These are phyloP conservation scores for Aspergillus amoenus DNA, from an alignment of 2,329 filamentous ascomycete genomes.

Conservation along the genomic window DNA sequence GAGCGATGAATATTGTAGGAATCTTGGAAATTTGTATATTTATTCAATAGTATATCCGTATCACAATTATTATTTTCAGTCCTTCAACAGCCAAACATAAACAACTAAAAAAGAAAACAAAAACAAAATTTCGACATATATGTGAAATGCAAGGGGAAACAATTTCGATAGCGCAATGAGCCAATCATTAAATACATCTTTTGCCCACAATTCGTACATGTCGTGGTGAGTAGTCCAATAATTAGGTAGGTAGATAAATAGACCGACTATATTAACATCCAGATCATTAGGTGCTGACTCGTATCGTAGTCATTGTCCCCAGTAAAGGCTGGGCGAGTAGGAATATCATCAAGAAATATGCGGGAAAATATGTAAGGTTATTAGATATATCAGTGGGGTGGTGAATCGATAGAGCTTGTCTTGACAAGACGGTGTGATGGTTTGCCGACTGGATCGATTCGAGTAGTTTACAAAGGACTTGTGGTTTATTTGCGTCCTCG, in stretches of 20 bases:
- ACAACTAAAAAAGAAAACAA: neutral
- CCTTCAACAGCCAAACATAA: neutral
- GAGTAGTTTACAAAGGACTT: neutral
- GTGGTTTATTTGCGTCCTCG: no score
- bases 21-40: no score
- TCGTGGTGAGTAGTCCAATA: neutral
- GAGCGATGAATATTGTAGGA: neutral
- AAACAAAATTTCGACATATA: neutral
- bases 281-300: conserved; percentile 1
- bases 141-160: neutral
- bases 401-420: neutral
- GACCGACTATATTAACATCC: conserved; percentile 7
- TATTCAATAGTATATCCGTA: neutral
- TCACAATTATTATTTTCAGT: neutral
- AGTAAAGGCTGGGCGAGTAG: neutral
- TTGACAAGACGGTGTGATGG: neutral
- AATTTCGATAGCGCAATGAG: neutral
- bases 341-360: conserved; percentile 4
- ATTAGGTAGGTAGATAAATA: neutral
- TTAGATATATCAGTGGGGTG: neutral
- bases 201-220: neutral
- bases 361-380: neutral
- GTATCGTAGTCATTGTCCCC: neutral
- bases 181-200: conserved; percentile 2
- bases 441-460: neutral